Conservation (phyloP, 1,284 basidiomycete species). For the Sporisorium iseilematis-ciliati region DNA sequence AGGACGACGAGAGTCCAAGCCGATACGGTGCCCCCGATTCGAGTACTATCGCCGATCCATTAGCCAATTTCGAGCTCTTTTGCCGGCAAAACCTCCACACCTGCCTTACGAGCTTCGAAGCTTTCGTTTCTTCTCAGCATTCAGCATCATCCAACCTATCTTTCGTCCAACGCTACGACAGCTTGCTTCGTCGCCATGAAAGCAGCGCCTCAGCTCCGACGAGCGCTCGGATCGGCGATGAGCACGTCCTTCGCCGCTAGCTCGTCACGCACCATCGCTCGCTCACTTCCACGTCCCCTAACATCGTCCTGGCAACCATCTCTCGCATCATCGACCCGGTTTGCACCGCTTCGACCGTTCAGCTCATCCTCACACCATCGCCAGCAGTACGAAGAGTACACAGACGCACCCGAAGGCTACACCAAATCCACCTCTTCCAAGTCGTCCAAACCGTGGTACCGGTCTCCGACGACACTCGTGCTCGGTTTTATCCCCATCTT, state of each 20-base stretch:
- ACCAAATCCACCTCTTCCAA: conserved; percentile 21
- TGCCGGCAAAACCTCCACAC: no score
- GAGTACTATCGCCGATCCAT: no score
- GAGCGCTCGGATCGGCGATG: conserved; percentile 5
- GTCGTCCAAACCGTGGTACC: conserved; percentile 54
- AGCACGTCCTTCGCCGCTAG: conserved; percentile 3
- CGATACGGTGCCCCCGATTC: no score
- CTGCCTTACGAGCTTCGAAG: background rate
- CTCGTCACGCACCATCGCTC: conserved; percentile 5
- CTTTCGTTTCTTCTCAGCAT: conserved; percentile 4
- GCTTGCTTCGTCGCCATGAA: conserved; percentile 11
- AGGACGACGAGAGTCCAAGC: no score
- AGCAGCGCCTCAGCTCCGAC: conserved; percentile 16
- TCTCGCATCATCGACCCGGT: background rate
- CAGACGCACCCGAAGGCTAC: conserved; percentile 40
- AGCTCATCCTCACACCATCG: conserved; percentile 3
- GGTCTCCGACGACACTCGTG: conserved; percentile 72
- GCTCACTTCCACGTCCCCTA: background rate
- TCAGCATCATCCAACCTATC: background rate
- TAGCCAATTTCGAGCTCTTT: no score
- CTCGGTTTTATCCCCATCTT: conserved; percentile 89
- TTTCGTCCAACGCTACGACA: background rate
- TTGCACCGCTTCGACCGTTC: conserved; percentile 8
- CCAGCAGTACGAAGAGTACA: conserved; percentile 16
- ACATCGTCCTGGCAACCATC: background rate